A percentile compares a stretch with the other conserved stretches of the same genome.
phyloP scores from a whole-genome alignment of 805 yeast species.

The Wickerhamiella nectarea region DNA sequence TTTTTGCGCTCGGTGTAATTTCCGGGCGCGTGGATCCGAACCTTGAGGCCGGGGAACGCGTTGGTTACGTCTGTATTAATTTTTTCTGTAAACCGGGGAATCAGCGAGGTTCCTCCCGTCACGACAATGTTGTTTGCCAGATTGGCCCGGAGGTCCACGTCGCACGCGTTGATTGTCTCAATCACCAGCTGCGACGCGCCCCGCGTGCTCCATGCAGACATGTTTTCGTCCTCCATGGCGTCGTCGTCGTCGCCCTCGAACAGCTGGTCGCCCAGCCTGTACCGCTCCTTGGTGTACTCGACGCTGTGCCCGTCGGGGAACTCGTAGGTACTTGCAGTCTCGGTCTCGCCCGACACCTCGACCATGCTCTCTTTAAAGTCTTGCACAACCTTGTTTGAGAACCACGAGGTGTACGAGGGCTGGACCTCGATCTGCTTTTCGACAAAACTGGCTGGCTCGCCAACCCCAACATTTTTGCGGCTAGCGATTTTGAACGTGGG shows the following conservation, averaged over 20 bases:
- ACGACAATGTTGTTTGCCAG: conserved; percentile 79
- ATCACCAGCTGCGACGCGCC: conserved; percentile 48
- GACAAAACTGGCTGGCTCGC: conserved; percentile 25
- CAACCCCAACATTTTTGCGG: conserved; percentile 27
- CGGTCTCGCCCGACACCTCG: conserved; percentile 12
- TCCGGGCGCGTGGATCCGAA: conserved; percentile 72
- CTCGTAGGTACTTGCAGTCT: conserved; percentile 35
- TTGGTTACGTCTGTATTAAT: conserved; percentile 54
- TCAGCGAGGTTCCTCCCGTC: conserved; percentile 70
- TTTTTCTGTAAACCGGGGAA: conserved; percentile 72
- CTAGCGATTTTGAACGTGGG: conserved; percentile 40
- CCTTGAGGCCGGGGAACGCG: conserved; percentile 70
- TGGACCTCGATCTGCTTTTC: conserved; percentile 26
- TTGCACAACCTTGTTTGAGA: conserved; percentile 41
- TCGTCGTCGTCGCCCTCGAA: conserved; percentile 30
- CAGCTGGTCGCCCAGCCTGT: conserved; percentile 53
- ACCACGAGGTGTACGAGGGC: conserved; percentile 41
- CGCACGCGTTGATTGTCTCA: conserved; percentile 36
- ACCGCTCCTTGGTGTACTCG: conserved; percentile 48
- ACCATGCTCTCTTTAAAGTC: conserved; percentile 53
- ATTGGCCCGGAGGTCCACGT: conserved; percentile 81
- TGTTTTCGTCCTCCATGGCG: conserved; percentile 3
- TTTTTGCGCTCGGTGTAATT: conserved; percentile 55
- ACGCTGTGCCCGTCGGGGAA: conserved; percentile 51
- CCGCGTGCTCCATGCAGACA: conserved; percentile 15